Base-by-base conservation (phyloP, 1,284 basidiomycete species). In the Macrocybe sp. region DNA sequence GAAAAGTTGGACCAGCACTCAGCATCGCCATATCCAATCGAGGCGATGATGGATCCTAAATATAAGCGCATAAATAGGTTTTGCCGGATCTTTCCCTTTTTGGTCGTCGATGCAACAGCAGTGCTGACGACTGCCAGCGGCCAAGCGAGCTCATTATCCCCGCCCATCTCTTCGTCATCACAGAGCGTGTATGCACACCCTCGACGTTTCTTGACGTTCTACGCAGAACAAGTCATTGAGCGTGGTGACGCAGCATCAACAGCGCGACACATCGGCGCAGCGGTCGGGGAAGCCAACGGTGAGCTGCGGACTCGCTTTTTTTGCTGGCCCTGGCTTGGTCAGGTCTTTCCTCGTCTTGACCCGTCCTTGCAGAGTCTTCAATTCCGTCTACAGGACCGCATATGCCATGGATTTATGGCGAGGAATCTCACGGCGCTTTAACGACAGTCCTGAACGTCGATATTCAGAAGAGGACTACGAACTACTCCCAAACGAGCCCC, bases 401-500 rank as follows among this genome's bases (percentile, higher is more conserved):
- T 30, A 37, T 49, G 51, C 51, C 22, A 56, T 58, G 55, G 52
- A 53, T 16, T 14, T 56, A 46, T 58, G 51, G 52, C 53, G 49
- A 11, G 42, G 52, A 31, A 48, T 55, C 32, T 50, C 56, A 32
- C 50, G 47, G 38, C 49, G 53, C 46, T 42, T 55, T n/a, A 39
- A 42, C 7, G 45, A 47, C 39, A 50, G 47, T 35, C 51, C 47
- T 45, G 47, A 56, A 35, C 47, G 44, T 32, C 48, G 44, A 32
- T 50, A 46, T 32, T 43, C 50, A 43, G 56, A 53, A 16, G 55
- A 58, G 44, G 55, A 56, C 41, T 58, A 58, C 38, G 55, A 58
- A 44, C 56, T 56, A 40, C 50, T 58, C 5, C 45, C 16, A 6
- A 31, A 49, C 14, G 50, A 52, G 9, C 41, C 30, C 34, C 41